Evolutionary conservation across 2,329 filamentous ascomycete species (phyloP).

Genomic region (Phialemoniopsis sp.): DNA sequence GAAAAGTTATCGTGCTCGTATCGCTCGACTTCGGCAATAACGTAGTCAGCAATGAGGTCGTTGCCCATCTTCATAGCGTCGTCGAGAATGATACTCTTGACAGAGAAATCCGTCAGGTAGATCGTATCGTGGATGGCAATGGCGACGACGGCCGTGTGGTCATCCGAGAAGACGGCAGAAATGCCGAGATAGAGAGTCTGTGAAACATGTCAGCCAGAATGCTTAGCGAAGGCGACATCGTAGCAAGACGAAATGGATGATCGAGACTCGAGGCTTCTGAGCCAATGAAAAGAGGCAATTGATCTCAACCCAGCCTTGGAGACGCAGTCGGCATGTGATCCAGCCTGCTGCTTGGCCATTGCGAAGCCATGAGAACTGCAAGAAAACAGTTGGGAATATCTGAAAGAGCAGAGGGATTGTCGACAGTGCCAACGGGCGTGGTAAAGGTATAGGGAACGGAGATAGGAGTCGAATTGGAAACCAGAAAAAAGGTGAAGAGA

Average conservation of each 20-base stretch:
- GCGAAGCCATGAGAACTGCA: no score
- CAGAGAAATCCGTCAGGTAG: constrained; percentile 69
- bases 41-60: constrained; percentile 52
- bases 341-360: no score
- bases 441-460: background rate
- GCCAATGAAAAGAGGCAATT: background rate
- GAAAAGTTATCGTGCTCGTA: constrained; percentile 64
- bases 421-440: background rate
- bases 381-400: no score
- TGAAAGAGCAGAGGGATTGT: background rate
- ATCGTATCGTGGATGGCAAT: constrained; percentile 70
- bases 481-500: no score
- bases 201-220: no score
- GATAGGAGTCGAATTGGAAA: background rate
- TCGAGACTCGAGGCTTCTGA: background rate
- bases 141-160: constrained; percentile 53
- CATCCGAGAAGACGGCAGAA: constrained; percentile 47
- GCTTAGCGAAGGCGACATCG: no score
- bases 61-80: constrained; percentile 30
- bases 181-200: constrained; percentile 61
- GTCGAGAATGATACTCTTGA: constrained; percentile 49
- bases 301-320: no score
- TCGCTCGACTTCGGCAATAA: constrained; percentile 49
- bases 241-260: background rate
- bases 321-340: no score